Evolutionary conservation across 345 rosid species (phyloP), one percentile per base, ranked within the genome.

Genomic region (Clausena lansium): DNA sequence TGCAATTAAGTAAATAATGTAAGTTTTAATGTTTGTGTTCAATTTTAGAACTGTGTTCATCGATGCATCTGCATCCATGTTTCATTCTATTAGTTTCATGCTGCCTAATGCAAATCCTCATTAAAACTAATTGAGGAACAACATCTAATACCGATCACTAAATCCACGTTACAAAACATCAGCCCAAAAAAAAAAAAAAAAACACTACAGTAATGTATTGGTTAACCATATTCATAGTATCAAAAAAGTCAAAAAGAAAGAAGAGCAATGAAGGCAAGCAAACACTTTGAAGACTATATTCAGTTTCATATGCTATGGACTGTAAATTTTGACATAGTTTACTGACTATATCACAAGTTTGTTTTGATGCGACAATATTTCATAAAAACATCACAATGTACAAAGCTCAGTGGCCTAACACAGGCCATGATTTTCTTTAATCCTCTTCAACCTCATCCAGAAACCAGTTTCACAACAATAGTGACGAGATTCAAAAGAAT

Each of bases 391-490:
- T 38, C 60, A 38, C 20, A 54, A 39, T 73, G 39, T 41, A 28
- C 24, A 70, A 0, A 10, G 13, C 19, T 9, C 19, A 39, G 19
- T 15, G 57, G 22, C 20, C 57, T 52, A 17, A 19, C 2, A 75
- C 64, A 61, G 52, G 47, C 50, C 36, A 61, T 1, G 30, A 25
- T 63, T 25, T 32, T 71, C 55, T 33, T 19, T 25, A 3, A 52
- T 33, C 47, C 20, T 50, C 47, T 47, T 60, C 33, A 38, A 47
- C 33, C 62, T 85, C 78, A 88, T 4, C 87, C 84, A 14, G 81
- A 36, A 60, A 86, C 38, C 27, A 88, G 67, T 86, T 86, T 88
- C 55, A 85, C 83, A 2, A 75, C 20, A 45, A 88, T 85, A 25
- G 60, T 32, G 74, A 88, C 45, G 81, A 80, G 80, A 75, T 86